Evolutionary conservation across 2,329 filamentous ascomycete genomes (phyloP).

Genomic region (Fusarium luffae): DNA sequence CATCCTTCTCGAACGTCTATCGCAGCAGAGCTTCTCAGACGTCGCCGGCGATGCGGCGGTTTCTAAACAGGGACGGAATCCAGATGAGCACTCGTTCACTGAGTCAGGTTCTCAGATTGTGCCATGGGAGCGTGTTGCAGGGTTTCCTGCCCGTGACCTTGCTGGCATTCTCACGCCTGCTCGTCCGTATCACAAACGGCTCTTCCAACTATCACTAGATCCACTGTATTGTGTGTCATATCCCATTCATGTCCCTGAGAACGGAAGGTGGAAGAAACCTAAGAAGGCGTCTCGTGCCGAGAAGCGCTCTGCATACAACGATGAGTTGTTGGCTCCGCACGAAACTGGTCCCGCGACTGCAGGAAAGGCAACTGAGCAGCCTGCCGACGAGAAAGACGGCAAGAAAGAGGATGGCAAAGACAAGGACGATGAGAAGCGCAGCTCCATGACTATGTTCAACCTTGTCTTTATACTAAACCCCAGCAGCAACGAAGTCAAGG

Average conservation of each 20-base stretch:
- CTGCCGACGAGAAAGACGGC: conserved; percentile 43
- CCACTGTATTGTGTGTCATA: conserved; percentile 84
- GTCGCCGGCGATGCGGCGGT: conserved; percentile 54
- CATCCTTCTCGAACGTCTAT: conserved; percentile 59
- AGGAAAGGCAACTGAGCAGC: conserved; percentile 45
- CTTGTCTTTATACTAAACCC: conserved; percentile 92
- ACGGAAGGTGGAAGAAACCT: conserved; percentile 80
- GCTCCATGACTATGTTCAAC: conserved; percentile 96
- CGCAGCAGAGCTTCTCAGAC: conserved; percentile 51
- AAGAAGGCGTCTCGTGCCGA: conserved; percentile 61
- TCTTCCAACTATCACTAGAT: conserved; percentile 85
- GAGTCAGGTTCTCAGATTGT: conserved; percentile 68
- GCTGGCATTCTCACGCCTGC: conserved; percentile 83
- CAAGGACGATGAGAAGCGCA: conserved; percentile 68
- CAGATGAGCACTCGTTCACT: conserved; percentile 66
- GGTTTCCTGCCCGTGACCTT: conserved; percentile 79
- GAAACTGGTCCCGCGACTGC: conserved; percentile 44
- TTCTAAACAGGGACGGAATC: conserved; percentile 61
- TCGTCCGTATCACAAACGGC: conserved; percentile 79
- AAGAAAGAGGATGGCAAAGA: conserved; percentile 47
- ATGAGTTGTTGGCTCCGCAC: conserved; percentile 47
- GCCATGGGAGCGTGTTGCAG: conserved; percentile 78
- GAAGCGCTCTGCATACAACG: conserved; percentile 50
- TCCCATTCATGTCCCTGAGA: conserved; percentile 83
- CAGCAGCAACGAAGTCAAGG: conserved; percentile 79